Evolutionary conservation across 2,329 filamentous ascomycete species (phyloP).

Genomic region (Metarhizium anisopliae): DNA sequence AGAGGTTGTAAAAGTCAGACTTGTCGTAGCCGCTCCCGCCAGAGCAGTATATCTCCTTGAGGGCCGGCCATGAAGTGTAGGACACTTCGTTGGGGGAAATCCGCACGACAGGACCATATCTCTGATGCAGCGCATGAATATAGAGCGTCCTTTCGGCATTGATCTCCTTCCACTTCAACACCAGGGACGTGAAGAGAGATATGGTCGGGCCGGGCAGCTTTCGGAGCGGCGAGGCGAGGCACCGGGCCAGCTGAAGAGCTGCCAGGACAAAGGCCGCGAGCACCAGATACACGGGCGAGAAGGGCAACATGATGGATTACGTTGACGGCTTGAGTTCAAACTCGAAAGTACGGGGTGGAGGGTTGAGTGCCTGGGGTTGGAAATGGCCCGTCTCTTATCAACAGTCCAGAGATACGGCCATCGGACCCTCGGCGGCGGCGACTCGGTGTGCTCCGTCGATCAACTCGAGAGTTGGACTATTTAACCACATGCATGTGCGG

Average conservation of each 20-base stretch:
- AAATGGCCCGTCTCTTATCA: not conserved
- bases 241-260: constrained; percentile 15
- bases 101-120: constrained; percentile 36
- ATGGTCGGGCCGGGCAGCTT: constrained; percentile 38
- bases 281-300: constrained; percentile 14
- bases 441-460: constrained; percentile 1
- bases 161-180: constrained; percentile 49
- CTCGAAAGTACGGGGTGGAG: too few relatives aligned
- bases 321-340: not conserved
- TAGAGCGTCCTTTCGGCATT: constrained; percentile 42
- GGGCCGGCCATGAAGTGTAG: constrained; percentile 26
- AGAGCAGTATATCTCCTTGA: constrained; percentile 44
- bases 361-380: not conserved
- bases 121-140: constrained; percentile 40
- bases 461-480: not conserved
- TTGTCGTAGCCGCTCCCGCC: constrained; percentile 57
- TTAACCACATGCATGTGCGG: too few relatives aligned
- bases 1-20: constrained; percentile 55
- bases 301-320: constrained; percentile 13
- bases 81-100: constrained; percentile 37
- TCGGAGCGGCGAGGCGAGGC: constrained; percentile 23
- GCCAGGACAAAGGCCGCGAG: constrained; percentile 16
- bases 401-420: not conserved
- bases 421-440: not conserved
- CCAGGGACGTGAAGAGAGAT: constrained; percentile 40